Evolutionary conservation across 495 filamentous ascomycete genomes (phyloP).

Genomic region (Xylaria grammica): DNA sequence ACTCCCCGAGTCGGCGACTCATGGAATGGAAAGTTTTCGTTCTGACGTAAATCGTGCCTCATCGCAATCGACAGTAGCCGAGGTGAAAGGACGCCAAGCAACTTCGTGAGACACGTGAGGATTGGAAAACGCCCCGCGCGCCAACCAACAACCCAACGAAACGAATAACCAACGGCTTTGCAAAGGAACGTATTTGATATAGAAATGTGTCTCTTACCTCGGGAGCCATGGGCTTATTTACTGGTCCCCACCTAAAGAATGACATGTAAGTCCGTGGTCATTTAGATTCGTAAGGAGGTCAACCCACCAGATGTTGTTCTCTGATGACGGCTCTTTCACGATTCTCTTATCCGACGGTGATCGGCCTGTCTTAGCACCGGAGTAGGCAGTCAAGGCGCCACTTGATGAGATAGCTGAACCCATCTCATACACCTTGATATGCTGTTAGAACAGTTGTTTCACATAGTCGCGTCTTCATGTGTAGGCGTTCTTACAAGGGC

Average conservation of each 20-base stretch:
- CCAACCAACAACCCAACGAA: neutral
- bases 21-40: neutral
- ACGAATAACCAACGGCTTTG: neutral
- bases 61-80: constrained; percentile 13
- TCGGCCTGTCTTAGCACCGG: constrained; percentile 95
- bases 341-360: constrained; percentile 97
- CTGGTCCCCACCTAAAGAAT: constrained; percentile 65
- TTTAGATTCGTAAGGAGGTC: neutral
- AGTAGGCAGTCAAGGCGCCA: constrained; percentile 95
- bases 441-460: constrained; percentile 26
- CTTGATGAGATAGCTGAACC: constrained; percentile 95
- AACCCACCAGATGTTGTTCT: constrained; percentile 95
- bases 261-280: constrained; percentile 14
- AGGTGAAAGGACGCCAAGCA: constrained; percentile 10
- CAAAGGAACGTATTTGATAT: neutral
- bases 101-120: neutral
- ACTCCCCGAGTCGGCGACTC: constrained; percentile 5
- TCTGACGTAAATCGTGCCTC: constrained; percentile 19
- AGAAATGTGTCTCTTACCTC: constrained; percentile 69
- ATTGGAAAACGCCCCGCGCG: neutral
- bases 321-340: constrained; percentile 87
- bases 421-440: constrained; percentile 77
- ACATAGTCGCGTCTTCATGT: constrained; percentile 23
- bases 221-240: constrained; percentile 98
- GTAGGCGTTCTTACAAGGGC: constrained; percentile 64